Percentiles rank a stretch among this genome's conserved stretches.
Evolutionary conservation across 306 rosid genomes (phyloP).

Genomic region (Albizia julibrissin): DNA sequence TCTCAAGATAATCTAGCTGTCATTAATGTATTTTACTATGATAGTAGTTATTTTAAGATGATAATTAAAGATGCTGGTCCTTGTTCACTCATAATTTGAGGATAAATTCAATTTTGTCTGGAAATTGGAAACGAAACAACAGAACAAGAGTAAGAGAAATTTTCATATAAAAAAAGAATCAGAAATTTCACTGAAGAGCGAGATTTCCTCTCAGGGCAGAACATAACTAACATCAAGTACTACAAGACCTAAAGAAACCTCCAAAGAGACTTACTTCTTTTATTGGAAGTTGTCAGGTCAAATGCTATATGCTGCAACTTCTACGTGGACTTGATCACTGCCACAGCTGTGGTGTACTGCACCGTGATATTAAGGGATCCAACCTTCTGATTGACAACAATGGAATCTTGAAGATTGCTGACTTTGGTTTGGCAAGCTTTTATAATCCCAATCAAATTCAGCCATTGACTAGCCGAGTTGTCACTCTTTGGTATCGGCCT

Average conservation of each 20-base stretch:
- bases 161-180: too few relatives aligned
- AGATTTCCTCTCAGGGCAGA: not conserved
- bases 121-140: slow-evolving; percentile 6
- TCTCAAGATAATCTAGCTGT: not conserved
- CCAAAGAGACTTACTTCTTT: slow-evolving; percentile 10
- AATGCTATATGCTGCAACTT: slow-evolving; percentile 53
- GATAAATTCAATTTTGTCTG: not conserved
- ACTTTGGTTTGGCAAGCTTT: slow-evolving; percentile 55
- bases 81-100: not conserved
- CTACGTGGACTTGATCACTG: slow-evolving; percentile 53
- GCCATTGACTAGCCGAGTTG: slow-evolving; percentile 55
- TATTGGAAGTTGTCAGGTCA: slow-evolving; percentile 40
- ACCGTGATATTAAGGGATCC: slow-evolving; percentile 58
- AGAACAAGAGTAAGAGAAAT: not conserved
- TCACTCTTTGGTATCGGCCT: slow-evolving; percentile 56
- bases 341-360: slow-evolving; percentile 54
- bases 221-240: not conserved
- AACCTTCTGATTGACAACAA: slow-evolving; percentile 51
- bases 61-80: not conserved
- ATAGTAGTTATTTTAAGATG: not conserved
- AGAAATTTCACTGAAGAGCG: not conserved
- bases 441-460: slow-evolving; percentile 49
- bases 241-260: not conserved
- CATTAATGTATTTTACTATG: not conserved
- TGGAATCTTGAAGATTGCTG: slow-evolving; percentile 48